Percentiles rank a stretch among this genome's conserved stretches.
phyloP scores from a whole-genome alignment of 225 moss, liverwort and hornwort species.

The Polytrichum commune region DNA sequence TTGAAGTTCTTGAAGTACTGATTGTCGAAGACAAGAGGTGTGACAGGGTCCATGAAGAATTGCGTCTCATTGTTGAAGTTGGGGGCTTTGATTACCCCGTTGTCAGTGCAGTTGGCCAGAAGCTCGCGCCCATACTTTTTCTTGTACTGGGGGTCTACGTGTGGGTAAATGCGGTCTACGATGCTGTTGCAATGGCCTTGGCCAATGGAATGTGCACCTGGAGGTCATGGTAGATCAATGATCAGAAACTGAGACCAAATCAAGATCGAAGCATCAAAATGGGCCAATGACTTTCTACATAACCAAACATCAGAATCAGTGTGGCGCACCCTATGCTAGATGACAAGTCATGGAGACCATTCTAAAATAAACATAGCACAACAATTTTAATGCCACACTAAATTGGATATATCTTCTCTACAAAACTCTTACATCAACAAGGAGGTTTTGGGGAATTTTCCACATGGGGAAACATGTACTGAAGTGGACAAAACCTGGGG shows the following conservation, averaged over 20 bases:
- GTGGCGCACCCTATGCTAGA: too few species aligned
- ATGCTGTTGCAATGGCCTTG: slow-evolving; percentile 37
- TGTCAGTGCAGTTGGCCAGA: slow-evolving; percentile 14
- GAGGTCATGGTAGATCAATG: not conserved
- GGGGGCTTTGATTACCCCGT: not conserved
- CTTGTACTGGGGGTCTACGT: slow-evolving; percentile 18
- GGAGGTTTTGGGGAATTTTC: too few species aligned
- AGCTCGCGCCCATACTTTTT: slow-evolving; percentile 8
- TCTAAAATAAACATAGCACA: too few species aligned
- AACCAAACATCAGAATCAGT: too few species aligned
- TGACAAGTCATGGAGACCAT: too few species aligned
- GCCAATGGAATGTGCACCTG: slow-evolving; percentile 40
- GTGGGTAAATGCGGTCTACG: slow-evolving; percentile 22
- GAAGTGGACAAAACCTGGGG: too few species aligned
- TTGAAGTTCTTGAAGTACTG: slow-evolving; percentile 35
- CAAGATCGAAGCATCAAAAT: too few species aligned
- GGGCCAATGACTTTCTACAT: too few species aligned
- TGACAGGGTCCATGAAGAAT: slow-evolving; percentile 9
- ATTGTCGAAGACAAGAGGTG: slow-evolving; percentile 31
- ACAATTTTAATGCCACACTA: too few species aligned
- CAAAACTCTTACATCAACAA: too few species aligned
- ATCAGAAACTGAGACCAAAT: not conserved
- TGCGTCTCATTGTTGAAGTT: slow-evolving; percentile 3
- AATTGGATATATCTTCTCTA: too few species aligned
- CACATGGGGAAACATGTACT: too few species aligned